Evolutionary conservation across 345 rosid genomes (phyloP), one percentile per base, ranked within the genome.

Genomic region (Arabis hirsuta): DNA sequence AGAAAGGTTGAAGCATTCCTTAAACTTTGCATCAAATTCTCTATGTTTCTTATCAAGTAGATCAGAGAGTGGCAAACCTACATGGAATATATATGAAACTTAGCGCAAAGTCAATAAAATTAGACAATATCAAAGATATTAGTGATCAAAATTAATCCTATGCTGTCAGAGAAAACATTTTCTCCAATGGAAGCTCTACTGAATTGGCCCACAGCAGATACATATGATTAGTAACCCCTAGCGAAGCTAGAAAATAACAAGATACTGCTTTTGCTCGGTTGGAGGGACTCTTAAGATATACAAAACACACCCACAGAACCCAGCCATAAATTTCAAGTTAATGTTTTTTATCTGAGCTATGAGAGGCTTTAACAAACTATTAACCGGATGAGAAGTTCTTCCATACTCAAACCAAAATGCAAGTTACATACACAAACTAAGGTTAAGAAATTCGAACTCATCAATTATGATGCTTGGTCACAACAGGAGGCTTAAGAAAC

Each of bases 11-110:
- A 91, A 95, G 71, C 82, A 55, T 55, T 58, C 79, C 55, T 78
- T 79, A 75, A 90, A 95, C 78, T 86, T 88, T 57, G 73, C 38
- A 79, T 90, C 89, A 78, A 95, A 95, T 55, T 91, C 89, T 72
- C 54, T 59, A 76, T 82, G 84, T 81, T 84, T 90, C 77, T 75
- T 82, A 27, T 79, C 57, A 65, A 95, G 81, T 65, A 74, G 78
- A 73, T 66, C 85, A 76, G 88, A 82, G 78, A 91, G 74, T 24
- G 77, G 77, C 47, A 82, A 60, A 73, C 93, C 97, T 89, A 79
- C 19, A 72, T 38, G 61, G 39, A 57, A 74, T 12, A 55, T 4
- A 55, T 31, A 50, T 19, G 51, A 76, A 76, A 70, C 55, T 56
- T 57, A 64, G 64, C 27, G 7, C 31, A 55, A 29, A 32, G 41